Percentiles rank a stretch among this genome's conserved stretches.
These are phyloP conservation scores for Mycena rebaudengoi DNA, from an alignment of 768 basidiomycete species.

Conservation along the genomic window DNA sequence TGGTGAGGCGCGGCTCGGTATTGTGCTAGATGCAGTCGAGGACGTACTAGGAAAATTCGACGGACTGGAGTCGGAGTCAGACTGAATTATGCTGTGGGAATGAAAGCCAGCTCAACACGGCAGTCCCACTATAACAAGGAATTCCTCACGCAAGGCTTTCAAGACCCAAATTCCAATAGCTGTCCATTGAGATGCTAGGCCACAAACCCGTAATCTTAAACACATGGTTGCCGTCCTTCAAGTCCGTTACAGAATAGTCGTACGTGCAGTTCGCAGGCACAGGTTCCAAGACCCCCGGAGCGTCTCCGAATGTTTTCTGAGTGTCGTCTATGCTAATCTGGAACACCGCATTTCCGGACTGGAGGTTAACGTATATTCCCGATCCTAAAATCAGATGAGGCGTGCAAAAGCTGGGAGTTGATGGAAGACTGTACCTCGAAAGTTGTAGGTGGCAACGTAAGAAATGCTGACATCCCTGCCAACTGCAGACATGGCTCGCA, in stretches of 20 bases:
- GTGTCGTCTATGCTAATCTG: neutral
- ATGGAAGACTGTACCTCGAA: neutral
- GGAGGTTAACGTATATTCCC: constrained; percentile 1
- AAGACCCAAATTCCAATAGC: constrained; percentile 1
- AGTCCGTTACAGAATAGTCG: neutral
- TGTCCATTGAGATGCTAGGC: neutral
- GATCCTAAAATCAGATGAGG: neutral
- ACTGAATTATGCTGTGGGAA: neutral
- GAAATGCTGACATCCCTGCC: neutral
- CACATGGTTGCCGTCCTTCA: neutral
- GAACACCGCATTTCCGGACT: neutral
- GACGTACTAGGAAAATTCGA: neutral
- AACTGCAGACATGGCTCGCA: neutral
- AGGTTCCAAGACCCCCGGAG: neutral
- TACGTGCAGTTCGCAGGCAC: neutral
- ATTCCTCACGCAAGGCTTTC: constrained; percentile 1
- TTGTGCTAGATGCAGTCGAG: neutral
- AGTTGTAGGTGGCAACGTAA: neutral
- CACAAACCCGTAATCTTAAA: neutral
- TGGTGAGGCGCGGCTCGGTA: no score
- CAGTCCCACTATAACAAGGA: neutral
- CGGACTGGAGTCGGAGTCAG: neutral
- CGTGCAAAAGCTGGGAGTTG: neutral
- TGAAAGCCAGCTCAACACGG: neutral
- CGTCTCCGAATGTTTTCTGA: neutral